These are phyloP conservation scores for Starmerella floricola DNA, from an alignment of 805 yeast genomes.

Conservation along the genomic window DNA sequence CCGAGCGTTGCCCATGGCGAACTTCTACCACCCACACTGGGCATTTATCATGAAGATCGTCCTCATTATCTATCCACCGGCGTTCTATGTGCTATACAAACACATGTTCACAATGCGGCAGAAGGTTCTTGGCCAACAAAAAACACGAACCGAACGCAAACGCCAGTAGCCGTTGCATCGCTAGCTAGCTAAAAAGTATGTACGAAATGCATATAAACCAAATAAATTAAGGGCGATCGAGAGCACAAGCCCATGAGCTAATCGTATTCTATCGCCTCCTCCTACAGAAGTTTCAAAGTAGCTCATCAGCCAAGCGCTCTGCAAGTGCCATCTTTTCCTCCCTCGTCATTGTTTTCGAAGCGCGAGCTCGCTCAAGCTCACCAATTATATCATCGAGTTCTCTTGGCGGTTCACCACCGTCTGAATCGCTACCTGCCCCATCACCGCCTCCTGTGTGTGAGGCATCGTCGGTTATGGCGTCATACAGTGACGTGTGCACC, in stretches of 20 bases:
- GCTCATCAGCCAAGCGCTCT: conserved; percentile 27
- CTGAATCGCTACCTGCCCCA: conserved; percentile 11
- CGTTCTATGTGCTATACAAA: conserved; percentile 68
- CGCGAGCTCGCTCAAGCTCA: conserved; percentile 23
- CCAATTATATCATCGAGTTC: conserved; percentile 26
- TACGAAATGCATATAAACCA: no score
- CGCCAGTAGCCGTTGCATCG: no score
- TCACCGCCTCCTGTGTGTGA: background rate
- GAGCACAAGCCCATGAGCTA: no score
- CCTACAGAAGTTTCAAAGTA: no score
- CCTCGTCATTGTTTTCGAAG: conserved; percentile 19
- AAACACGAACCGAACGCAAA: conserved; percentile 9
- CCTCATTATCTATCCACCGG: conserved; percentile 67
- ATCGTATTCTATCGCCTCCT: no score
- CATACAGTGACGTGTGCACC: conserved; percentile 14
- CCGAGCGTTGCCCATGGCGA: conserved; percentile 60
- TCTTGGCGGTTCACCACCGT: background rate
- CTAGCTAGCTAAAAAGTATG: no score
- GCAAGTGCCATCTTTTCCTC: conserved; percentile 28
- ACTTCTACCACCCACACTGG: conserved; percentile 34
- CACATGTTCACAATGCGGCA: conserved; percentile 84
- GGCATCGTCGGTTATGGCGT: conserved; percentile 6
- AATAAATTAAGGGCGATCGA: no score
- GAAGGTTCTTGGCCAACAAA: conserved; percentile 39
- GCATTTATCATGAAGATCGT: conserved; percentile 44